Evolutionary conservation across 306 rosid genomes (phyloP), one percentile per base, ranked within the genome.

Genomic region (Cucumis melo): DNA sequence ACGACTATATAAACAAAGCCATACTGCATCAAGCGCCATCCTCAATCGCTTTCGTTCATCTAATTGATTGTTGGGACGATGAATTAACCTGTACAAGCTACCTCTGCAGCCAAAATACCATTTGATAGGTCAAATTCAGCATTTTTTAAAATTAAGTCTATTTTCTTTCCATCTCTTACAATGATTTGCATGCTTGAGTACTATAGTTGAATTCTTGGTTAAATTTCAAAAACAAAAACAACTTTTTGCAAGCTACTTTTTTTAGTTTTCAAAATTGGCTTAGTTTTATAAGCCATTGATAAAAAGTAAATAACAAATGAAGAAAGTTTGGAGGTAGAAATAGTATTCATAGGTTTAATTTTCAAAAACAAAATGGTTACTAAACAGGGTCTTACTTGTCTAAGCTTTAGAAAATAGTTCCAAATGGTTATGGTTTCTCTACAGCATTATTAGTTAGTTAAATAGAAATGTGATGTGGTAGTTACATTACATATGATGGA

Each of bases 21-120:
- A 73, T 91, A 93, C 98, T 53, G 98, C 88, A 91, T 93, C 97
- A 42, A 93, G 88, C 53, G 98, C 98, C 98, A 93, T 93, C 83
- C 91, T 89, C 88, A 93, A 85, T 34, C 93, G 91, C 84, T 87
- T 87, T 57, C 96, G 82, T 85, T 87, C 96, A 36, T 93, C 98
- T 84, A 93, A 84, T 84, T 91, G 98, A 80, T 77, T 93, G 89
- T 93, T 93, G 73, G 97, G 91, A 75, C 96, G 93, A 83, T 91
- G 96, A 86, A 93, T 72, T 84, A 93, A 78, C 85, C 98, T 87
- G 80, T 93, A 93, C 86, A 93, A 88, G 85, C 98, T 93, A 86
- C 98, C 98, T 86, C 98, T 93, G 92, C 86, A 83, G 83, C 38
- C 54, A 55, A 74, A 56, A 74, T 58, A 57, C 78, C 54, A 34